Base-by-base conservation (phyloP, 2,329 filamentous ascomycete species). In the Colletotrichum tropicicola region DNA sequence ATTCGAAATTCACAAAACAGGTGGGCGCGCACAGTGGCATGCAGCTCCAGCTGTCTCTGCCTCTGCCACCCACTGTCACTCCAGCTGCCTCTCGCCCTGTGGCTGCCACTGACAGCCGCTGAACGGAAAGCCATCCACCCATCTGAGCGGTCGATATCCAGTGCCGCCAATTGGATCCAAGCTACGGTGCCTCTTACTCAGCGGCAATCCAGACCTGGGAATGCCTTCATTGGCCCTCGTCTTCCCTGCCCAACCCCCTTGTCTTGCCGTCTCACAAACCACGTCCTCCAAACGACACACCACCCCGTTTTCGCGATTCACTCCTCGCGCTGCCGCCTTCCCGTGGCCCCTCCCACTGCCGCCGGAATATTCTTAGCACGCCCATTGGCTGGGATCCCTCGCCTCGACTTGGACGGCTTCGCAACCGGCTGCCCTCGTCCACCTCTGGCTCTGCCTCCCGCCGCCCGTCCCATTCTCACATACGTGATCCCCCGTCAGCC, bases 1-100 rank as follows among this genome's bases (percentile, higher is more conserved):
- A 73, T 72, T 70, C 23, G 55, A 32, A 59, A 57, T 57, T 25
- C 32, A 53, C 51, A 55, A 55, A 55, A 57, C 27, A n/a, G 39
- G 43, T 47, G 49, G 17, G 21, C 21, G 56, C 15, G 44, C n/a
- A 9, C 23, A 30, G 45, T 19, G 8, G 15, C 15, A 7, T 12
- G 17, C 15, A 19, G 17, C 8, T 12, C 17, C 17, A 21, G 7
- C 17, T 17, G n/a, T 43, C 17, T 10, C 19, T 32, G 17, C 13
- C 43, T 35, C 6, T n/a, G 12, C 44, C 8, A 8, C 25, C 8
- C 45, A 30, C 45, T 48, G 15, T 6, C 25, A n/a, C 15, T 43
- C n/a, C n/a, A n/a, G 21, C 19, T 32, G 53, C 19, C 27, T 43
- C 39, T 43, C 19, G 21, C 48, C 28, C 28, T 35, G 28, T 55